Evolutionary conservation across 257 asterid genomes (phyloP).

Genomic region (Petunia axillaris): DNA sequence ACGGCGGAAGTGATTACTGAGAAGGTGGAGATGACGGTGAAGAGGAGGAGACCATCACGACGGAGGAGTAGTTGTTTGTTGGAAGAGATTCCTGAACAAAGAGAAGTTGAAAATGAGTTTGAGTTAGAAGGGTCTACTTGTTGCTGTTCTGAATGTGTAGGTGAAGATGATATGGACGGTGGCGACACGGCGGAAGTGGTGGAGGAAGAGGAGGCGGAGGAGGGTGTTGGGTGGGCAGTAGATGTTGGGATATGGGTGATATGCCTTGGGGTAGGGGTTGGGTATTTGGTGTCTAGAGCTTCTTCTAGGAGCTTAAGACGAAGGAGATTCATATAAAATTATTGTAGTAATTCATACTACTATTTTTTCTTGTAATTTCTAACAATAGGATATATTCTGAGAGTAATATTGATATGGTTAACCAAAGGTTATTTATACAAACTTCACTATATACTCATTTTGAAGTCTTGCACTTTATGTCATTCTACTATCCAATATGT

Average conservation of each 20-base stretch:
- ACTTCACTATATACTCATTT: not conserved
- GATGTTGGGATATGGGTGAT: slow-evolving; percentile 82
- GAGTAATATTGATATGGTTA: not conserved
- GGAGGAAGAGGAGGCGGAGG: slow-evolving; percentile 28
- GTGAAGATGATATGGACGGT: slow-evolving; percentile 32
- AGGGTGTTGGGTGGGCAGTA: slow-evolving; percentile 66
- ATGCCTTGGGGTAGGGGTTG: slow-evolving; percentile 82
- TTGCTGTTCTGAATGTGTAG: slow-evolving; percentile 48
- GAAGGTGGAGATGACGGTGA: slow-evolving; percentile 48
- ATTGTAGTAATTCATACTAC: not conserved
- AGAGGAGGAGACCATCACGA: slow-evolving; percentile 30
- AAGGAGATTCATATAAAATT: slow-evolving; percentile 24
- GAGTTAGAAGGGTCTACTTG: slow-evolving; percentile 39
- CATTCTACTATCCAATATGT: too few species aligned
- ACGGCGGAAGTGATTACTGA: slow-evolving; percentile 26
- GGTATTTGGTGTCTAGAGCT: slow-evolving; percentile 63
- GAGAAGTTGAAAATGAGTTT: slow-evolving; percentile 43
- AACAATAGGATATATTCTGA: not conserved
- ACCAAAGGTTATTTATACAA: not conserved
- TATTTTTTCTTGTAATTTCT: not conserved
- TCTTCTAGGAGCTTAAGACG: slow-evolving; percentile 42
- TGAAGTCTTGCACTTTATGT: too few species aligned
- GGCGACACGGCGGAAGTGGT: slow-evolving; percentile 39
- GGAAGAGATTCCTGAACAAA: slow-evolving; percentile 85
- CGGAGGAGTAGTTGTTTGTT: slow-evolving; percentile 39